Evolutionary conservation across 148 eudicot genomes (phyloP), one percentile per base, ranked within the genome.

Genomic region (Nepenthes mirabilis): DNA sequence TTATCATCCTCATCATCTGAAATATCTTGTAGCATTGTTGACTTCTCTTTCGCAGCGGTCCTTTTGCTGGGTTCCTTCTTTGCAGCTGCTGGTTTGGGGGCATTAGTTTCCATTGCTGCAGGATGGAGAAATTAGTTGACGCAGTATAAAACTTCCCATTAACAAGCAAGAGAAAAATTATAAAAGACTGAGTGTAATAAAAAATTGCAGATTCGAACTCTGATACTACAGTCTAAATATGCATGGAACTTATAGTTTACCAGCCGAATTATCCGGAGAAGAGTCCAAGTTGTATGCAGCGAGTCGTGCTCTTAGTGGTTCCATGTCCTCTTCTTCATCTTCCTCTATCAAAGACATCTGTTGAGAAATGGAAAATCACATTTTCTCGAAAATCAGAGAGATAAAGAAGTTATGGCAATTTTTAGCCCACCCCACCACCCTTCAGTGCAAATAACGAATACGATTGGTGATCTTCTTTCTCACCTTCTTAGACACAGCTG

Each of bases 211-310:
- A 33, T 55, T 54, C 5, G 14, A 57, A 8, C 32, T 9, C 32
- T 55, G 4, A 33, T 8, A 11, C 2, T 9, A 57, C 34, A 9
- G 1, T n/a, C 11, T 34, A 34, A 57, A 57, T 2, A 10, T 34
- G n/a, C 59, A 34, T 5, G 43, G 40, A 47, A 36, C 1, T 23
- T 66, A n/a, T 53, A 47, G 36, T 47, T 70, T 77, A 91, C 98
- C 88, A 43, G 84, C 85, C 2, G 96, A 70, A 43, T 57, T 84
- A 54, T 84, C 96, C 52, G 95, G 89, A 61, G 91, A 86, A 34
- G 94, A 88, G 34, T 79, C 83, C 33, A 88, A 67, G 62, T 86
- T 80, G 70, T 88, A 79, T 52, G 86, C 88, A 45, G 96, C 98
- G 32, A 88, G 81, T 13, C 95, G 67, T 2, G 76, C 77, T 66